These are phyloP conservation scores for Mucor indicus DNA, from an alignment of 371 early-diverging fungal genomes.

Conservation along the genomic window DNA sequence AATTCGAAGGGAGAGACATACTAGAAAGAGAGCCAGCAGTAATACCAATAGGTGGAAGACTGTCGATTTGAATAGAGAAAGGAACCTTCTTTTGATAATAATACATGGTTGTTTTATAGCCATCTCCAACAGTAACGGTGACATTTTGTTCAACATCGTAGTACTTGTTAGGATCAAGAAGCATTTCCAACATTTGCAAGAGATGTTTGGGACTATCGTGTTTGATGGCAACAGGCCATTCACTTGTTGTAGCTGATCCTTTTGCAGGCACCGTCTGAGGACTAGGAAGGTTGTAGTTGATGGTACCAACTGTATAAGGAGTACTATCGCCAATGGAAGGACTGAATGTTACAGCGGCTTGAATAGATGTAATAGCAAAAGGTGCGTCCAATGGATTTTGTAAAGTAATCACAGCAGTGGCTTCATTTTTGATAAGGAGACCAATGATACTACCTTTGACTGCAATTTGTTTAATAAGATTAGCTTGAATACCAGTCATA, in stretches of 20 bases:
- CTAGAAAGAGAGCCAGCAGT: not conserved
- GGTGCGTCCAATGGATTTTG: conserved; percentile 44
- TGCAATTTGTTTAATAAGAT: conserved; percentile 31
- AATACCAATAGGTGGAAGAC: conserved; percentile 10
- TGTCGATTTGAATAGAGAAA: conserved; percentile 11
- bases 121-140: conserved; percentile 23
- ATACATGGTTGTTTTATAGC: conserved; percentile 21
- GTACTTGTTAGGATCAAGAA: conserved; percentile 11
- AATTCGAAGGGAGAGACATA: conserved; percentile 4
- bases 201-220: conserved; percentile 3
- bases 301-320: conserved; percentile 21
- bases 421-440: conserved; percentile 9
- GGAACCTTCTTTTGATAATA: conserved; percentile 34
- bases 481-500: conserved; percentile 47
- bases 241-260: conserved; percentile 9
- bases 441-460: conserved; percentile 14
- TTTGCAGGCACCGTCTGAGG: conserved; percentile 21
- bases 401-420: conserved; percentile 31
- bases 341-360: conserved; percentile 22
- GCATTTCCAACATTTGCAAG: conserved; percentile 2
- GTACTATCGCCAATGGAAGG: not conserved
- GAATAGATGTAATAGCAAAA: conserved; percentile 23
- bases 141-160: conserved; percentile 24
- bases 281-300: conserved; percentile 21
- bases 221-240: conserved; percentile 15